Base-by-base conservation (phyloP, 768 basidiomycete species). In the Artomyces pyxidatus region DNA sequence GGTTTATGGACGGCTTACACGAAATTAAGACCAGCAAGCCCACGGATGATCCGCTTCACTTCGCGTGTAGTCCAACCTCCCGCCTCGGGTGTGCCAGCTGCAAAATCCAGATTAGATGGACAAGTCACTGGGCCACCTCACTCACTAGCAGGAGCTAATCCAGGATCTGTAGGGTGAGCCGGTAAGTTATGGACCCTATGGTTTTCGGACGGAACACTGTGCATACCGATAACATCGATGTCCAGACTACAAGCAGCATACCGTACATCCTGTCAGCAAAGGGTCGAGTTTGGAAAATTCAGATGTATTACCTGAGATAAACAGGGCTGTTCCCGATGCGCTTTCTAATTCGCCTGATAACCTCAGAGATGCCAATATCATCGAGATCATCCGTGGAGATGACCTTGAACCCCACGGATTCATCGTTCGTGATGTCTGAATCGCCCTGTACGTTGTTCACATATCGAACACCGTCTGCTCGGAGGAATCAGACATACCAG, bases 61-160 rank as follows among this genome's bases (percentile, higher is more conserved):
- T 90, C 88, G 42, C 88, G 78, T 17, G 78, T 82, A 3, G 88
- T 88, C 87, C 85, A 89, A 11, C 88, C 88, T 27, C 88, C 88
- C 2, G 83, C 73, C 63, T 91, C 88, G 12, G 88, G 88, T 1
- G 88, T 90, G 12, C 88, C 87, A 49, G 89, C 84, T 88, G 59
- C 4, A 29, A 52, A 46, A 32, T n/a, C n/a, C n/a, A n/a, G n/a
- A n/a, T n/a, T 6, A 21, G n/a, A n/a, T 23, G 22, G 2, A 27
- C 26, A n/a, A n/a, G n/a, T 22, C 27, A 27, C 30, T 11, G 12
- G 7, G n/a, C n/a, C n/a, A n/a, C 30, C 32, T 30, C 22, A 40
- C 55, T 54, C 19, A 54, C 55, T 55, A 19, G 78, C 88, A 41
- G 88, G 88, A 27, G 88, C 88, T 50, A 88, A 61, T 26, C 80